A percentile compares a stretch with the other conserved stretches of the same genome.
phyloP scores from a whole-genome alignment of 192 early-diverging fungal genomes.

The Phlyctochytrium arcticum region DNA sequence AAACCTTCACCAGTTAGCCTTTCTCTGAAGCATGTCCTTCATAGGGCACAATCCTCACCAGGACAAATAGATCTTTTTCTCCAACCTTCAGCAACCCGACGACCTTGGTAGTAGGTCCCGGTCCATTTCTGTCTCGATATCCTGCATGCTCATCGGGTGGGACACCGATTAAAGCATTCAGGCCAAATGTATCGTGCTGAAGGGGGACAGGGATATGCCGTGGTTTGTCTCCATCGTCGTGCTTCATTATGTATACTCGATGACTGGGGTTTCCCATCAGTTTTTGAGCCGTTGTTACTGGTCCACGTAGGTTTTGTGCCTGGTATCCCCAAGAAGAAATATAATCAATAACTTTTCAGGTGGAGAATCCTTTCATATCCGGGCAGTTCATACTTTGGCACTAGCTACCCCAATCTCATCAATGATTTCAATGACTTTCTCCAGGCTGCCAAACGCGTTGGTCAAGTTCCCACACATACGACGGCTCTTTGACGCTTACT shows the following conservation, averaged over 20 bases:
- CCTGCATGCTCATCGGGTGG: too few species aligned
- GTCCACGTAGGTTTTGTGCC: slow-evolving; percentile 39
- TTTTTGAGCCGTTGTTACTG: slow-evolving; percentile 37
- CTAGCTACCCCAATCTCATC: slow-evolving; percentile 33
- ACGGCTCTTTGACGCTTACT: background rate
- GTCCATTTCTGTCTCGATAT: background rate
- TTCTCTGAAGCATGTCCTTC: background rate
- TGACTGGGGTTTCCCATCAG: slow-evolving; percentile 34
- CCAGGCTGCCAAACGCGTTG: slow-evolving; percentile 5
- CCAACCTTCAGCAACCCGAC: slow-evolving; percentile 48
- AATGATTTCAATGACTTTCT: slow-evolving; percentile 25
- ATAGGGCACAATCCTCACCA: too few species aligned
- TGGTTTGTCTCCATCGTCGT: background rate
- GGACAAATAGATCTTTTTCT: slow-evolving; percentile 39
- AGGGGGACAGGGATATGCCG: too few species aligned
- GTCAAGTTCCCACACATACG: background rate
- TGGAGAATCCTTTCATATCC: background rate
- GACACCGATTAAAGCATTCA: too few species aligned
- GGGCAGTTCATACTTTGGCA: slow-evolving; percentile 18
- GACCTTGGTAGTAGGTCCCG: slow-evolving; percentile 10
- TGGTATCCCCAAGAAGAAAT: background rate
- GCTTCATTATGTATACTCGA: slow-evolving; percentile 37
- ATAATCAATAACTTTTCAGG: background rate
- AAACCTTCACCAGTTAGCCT: background rate
- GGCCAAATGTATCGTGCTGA: too few species aligned